Evolutionary conservation across 2,329 filamentous ascomycete species (phyloP).

Genomic region (Colletotrichum paranaense): DNA sequence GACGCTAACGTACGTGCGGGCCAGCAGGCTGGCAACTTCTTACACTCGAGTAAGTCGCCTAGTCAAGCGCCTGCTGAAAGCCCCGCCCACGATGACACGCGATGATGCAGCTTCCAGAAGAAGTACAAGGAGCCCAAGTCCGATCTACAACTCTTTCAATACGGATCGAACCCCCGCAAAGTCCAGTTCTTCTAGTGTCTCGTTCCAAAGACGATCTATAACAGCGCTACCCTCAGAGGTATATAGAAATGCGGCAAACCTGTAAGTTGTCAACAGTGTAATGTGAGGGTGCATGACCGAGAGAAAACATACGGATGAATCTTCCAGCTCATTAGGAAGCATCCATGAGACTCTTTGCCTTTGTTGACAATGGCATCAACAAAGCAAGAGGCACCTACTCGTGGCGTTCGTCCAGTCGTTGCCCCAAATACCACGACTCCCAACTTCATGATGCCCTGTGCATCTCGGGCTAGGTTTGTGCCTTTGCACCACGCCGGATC

Average conservation of each 20-base stretch:
- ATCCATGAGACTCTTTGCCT: constrained; percentile 60
- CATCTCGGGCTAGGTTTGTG: constrained; percentile 52
- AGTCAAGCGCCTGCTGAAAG: too few species aligned
- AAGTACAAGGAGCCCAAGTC: too few species aligned
- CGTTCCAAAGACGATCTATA: constrained; percentile 51
- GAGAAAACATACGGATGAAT: constrained; percentile 52
- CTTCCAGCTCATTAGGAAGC: constrained; percentile 57
- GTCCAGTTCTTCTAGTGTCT: constrained; percentile 49
- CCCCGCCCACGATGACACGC: too few species aligned
- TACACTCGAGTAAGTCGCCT: too few species aligned
- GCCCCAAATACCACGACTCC: constrained; percentile 22
- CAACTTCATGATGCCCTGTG: constrained; percentile 3
- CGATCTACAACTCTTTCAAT: background rate
- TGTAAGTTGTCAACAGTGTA: background rate
- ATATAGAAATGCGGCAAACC: constrained; percentile 40
- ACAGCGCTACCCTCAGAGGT: constrained; percentile 46
- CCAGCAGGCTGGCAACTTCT: too few species aligned
- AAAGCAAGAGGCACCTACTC: constrained; percentile 55
- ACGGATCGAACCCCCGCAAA: constrained; percentile 41
- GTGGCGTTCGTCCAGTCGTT: constrained; percentile 40
- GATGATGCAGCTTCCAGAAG: too few species aligned
- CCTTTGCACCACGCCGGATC: constrained; percentile 58
- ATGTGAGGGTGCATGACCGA: background rate
- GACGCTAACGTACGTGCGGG: too few species aligned
- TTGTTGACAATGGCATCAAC: constrained; percentile 56